A percentile compares a stretch with the other conserved stretches of the same genome.
Evolutionary conservation across 352 stramenopile species (phyloP).

Genomic region (Nothophytophthora sp.): DNA sequence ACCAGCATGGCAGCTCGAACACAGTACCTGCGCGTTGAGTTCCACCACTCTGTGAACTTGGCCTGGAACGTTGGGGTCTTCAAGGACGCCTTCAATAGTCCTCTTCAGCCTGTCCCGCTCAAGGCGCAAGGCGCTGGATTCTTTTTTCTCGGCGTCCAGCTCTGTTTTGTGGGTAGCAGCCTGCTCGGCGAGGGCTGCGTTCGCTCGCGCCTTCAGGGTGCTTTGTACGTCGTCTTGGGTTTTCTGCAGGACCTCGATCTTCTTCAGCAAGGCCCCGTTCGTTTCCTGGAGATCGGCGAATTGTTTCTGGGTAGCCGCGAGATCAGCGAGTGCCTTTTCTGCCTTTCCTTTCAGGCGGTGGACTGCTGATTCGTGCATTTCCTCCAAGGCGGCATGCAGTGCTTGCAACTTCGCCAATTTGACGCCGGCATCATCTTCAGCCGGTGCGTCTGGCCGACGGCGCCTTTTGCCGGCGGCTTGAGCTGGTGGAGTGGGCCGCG

Average conservation of each 20-base stretch:
- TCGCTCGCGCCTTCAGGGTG: not conserved
- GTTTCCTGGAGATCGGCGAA: not conserved
- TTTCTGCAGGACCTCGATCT: constrained; percentile 8
- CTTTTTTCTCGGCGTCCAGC: constrained; percentile 4
- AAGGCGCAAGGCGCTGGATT: constrained; percentile 3
- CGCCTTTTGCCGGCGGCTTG: constrained; percentile 19
- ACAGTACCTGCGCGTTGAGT: constrained; percentile 17
- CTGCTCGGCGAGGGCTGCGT: constrained; percentile 3
- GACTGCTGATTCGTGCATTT: too few relatives aligned
- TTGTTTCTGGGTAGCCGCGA: not conserved
- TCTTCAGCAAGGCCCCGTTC: not conserved
- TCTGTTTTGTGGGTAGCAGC: constrained; percentile 3
- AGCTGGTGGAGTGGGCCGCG: not conserved
- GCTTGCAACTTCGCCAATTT: constrained; percentile 1
- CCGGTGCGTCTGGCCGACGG: constrained; percentile 1
- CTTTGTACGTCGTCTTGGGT: constrained; percentile 8
- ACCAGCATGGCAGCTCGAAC: too few relatives aligned
- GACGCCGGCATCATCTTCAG: constrained; percentile 8
- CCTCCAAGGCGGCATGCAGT: not conserved
- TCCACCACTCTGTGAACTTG: constrained; percentile 19
- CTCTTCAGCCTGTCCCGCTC: constrained; percentile 11
- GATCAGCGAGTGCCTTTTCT: not conserved
- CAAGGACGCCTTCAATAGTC: constrained; percentile 11
- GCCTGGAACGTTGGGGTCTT: constrained; percentile 5
- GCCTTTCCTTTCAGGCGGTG: too few relatives aligned